Conservation (phyloP, 176 grass and related monocot genomes). For the Zoysia pacifica region DNA sequence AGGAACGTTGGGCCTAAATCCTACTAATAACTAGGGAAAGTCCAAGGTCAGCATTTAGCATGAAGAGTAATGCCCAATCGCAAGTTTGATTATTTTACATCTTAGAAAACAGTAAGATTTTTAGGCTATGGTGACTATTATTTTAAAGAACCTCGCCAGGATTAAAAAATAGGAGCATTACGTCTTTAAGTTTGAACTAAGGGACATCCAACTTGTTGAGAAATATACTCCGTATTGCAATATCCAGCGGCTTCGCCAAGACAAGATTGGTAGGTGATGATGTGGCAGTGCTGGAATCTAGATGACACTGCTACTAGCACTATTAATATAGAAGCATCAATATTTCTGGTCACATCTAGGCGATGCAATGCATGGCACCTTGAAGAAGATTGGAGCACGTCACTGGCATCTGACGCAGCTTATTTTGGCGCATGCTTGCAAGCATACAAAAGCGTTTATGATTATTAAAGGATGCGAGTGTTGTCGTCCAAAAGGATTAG, state of each 20-base stretch:
- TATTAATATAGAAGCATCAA: slow-evolving; percentile 9
- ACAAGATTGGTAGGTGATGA: not conserved
- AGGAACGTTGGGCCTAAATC: not conserved
- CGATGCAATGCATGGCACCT: slow-evolving; percentile 6
- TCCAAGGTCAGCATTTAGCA: not conserved
- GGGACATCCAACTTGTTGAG: slow-evolving; percentile 1
- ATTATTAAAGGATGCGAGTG: not conserved
- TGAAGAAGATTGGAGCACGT: slow-evolving; percentile 18
- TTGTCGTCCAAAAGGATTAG: not conserved
- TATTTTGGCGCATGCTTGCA: slow-evolving; percentile 32
- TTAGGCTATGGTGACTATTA: not conserved
- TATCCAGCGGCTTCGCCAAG: not conserved
- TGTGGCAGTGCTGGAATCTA: slow-evolving; percentile 33
- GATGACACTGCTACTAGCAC: not conserved
- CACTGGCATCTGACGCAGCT: slow-evolving; percentile 20
- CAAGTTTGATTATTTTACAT: not conserved
- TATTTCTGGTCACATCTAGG: slow-evolving; percentile 1
- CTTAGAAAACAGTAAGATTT: not conserved
- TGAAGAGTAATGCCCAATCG: not conserved
- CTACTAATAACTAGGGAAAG: not conserved
- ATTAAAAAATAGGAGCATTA: not conserved
- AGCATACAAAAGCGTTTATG: not conserved
- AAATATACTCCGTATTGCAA: not conserved
- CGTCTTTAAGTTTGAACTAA: not conserved
- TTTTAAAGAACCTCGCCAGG: not conserved